These are phyloP conservation scores for Pseudogymnoascus sp. DNA, from an alignment of 2,329 filamentous ascomycete genomes.

Conservation along the genomic window DNA sequence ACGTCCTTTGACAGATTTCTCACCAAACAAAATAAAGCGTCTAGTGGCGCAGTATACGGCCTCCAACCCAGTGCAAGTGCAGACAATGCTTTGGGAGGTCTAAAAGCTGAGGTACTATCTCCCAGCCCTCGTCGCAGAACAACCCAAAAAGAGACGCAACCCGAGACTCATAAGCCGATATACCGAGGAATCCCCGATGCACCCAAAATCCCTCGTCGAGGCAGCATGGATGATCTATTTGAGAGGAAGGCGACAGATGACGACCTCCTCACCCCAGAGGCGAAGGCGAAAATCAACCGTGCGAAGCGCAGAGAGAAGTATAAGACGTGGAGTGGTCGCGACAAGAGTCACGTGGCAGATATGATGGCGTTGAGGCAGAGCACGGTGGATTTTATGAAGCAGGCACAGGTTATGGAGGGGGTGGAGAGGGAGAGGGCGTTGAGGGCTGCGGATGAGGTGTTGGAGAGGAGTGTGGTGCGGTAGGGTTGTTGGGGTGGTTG, in stretches of 20 bases:
- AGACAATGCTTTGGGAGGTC: slow-evolving; percentile 20
- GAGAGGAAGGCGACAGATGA: slow-evolving; percentile 6
- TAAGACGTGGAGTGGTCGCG: slow-evolving; percentile 24
- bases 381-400: slow-evolving; percentile 18
- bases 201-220: background rate
- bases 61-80: slow-evolving; percentile 20
- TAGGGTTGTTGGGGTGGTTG: background rate
- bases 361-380: slow-evolving; percentile 17
- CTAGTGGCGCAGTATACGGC: slow-evolving; percentile 14
- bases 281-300: background rate
- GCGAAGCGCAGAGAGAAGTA: slow-evolving; percentile 14
- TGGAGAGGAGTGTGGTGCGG: background rate
- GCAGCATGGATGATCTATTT: background rate
- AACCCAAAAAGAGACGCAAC: background rate
- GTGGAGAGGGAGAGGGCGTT: slow-evolving; percentile 17
- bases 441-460: slow-evolving; percentile 11
- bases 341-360: slow-evolving; percentile 14
- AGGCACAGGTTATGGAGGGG: slow-evolving; percentile 17
- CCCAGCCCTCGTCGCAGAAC: background rate
- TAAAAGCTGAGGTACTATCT: slow-evolving; percentile 23
- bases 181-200: background rate
- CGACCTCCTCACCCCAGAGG: background rate
- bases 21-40: background rate
- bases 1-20: slow-evolving; percentile 5
- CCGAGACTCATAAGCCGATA: background rate